Evolutionary conservation across 768 basidiomycete species (phyloP).

Genomic region (Phylloporus rhodoxanthus): DNA sequence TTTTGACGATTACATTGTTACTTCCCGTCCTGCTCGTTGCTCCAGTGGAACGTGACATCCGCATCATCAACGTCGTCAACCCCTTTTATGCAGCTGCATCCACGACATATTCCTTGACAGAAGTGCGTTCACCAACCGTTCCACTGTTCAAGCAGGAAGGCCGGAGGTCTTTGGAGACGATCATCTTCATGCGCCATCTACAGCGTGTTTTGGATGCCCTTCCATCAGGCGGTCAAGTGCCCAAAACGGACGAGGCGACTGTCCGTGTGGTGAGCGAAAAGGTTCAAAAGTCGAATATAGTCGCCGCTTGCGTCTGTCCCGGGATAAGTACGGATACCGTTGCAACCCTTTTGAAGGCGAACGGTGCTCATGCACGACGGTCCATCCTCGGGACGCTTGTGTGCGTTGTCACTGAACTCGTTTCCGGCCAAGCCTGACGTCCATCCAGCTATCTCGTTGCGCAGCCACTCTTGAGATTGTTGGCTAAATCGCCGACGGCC

Average conservation of each 20-base stretch:
- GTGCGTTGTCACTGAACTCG: conserved; percentile 33
- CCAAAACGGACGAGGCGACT: conserved; percentile 31
- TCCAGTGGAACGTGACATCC: conserved; percentile 83
- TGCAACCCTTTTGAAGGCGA: conserved; percentile 36
- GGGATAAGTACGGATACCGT: conserved; percentile 71
- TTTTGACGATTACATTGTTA: conserved; percentile 72
- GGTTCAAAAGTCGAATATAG: conserved; percentile 64
- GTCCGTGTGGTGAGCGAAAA: conserved; percentile 37
- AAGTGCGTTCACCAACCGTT: conserved; percentile 22
- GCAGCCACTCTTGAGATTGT: conserved; percentile 60
- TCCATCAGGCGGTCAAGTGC: conserved; percentile 52
- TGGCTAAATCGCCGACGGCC: conserved; percentile 61
- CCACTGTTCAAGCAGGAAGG: conserved; percentile 55
- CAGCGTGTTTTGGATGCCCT: conserved; percentile 82
- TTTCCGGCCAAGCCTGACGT: conserved; percentile 1
- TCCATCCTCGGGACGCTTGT: conserved; percentile 43
- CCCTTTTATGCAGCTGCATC: conserved; percentile 85
- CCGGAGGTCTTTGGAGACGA: conserved; percentile 53
- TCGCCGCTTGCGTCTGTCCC: conserved; percentile 67
- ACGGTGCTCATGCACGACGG: conserved; percentile 26
- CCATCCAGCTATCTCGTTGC: conserved; percentile 54
- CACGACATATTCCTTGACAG: conserved; percentile 34
- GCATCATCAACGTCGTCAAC: conserved; percentile 81
- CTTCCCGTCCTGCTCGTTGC: conserved; percentile 76
- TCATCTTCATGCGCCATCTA: conserved; percentile 68